Conservation (phyloP, 306 rosid species). For the Oxytropis ochrocephala region DNA sequence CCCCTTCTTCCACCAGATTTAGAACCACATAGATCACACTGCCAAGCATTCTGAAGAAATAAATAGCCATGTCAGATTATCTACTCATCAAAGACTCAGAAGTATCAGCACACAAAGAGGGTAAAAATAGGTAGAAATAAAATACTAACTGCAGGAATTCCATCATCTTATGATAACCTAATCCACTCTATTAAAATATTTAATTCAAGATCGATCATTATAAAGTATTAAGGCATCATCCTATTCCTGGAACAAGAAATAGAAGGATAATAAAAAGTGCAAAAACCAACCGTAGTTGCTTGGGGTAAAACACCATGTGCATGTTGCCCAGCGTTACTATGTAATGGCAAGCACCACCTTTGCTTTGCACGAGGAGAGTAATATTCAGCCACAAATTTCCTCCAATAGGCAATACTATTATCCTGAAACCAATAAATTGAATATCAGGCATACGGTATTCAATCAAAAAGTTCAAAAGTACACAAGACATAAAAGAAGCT, state of each 20-base stretch:
- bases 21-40: constrained; percentile 83
- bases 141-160: background rate
- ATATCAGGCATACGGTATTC: background rate
- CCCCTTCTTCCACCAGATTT: constrained; percentile 99
- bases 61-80: constrained; percentile 13
- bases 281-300: constrained; percentile 70
- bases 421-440: constrained; percentile 47
- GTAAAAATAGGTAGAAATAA: background rate
- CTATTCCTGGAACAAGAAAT: background rate
- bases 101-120: background rate
- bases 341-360: constrained; percentile 90
- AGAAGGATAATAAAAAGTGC: constrained; percentile 1
- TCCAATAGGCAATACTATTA: constrained; percentile 93
- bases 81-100: background rate
- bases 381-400: constrained; percentile 91
- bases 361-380: constrained; percentile 95
- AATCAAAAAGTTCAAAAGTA: background rate
- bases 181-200: background rate
- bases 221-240: background rate
- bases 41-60: constrained; percentile 84
- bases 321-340: constrained; percentile 82
- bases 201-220: background rate
- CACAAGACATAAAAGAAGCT: background rate
- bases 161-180: background rate
- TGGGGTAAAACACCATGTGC: constrained; percentile 95